These are phyloP conservation scores for Neopestalotiopsis rosae DNA, from an alignment of 2,329 filamentous ascomycete species.

Conservation along the genomic window DNA sequence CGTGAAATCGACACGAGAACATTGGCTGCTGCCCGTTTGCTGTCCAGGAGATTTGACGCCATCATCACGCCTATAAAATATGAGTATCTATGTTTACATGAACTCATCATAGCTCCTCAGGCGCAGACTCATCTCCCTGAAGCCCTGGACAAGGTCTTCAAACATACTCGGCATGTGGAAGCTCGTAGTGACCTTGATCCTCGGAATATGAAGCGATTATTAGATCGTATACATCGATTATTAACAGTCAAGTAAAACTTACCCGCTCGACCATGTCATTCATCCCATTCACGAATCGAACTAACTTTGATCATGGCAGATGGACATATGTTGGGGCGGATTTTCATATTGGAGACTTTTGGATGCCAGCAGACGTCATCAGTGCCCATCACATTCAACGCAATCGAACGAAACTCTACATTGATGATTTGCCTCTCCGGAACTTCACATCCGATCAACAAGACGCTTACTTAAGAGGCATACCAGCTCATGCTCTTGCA, in stretches of 20 bases:
- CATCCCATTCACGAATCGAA: neutral
- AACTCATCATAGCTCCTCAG: slow-evolving; percentile 40
- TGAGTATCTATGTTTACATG: slow-evolving; percentile 43
- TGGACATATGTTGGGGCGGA: slow-evolving; percentile 44
- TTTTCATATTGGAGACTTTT: slow-evolving; percentile 34
- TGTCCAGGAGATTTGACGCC: slow-evolving; percentile 45
- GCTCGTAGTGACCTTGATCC: slow-evolving; percentile 47
- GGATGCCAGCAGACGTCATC: slow-evolving; percentile 46
- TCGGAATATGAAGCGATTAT: slow-evolving; percentile 38
- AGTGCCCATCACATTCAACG: slow-evolving; percentile 34
- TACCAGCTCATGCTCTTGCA: slow-evolving; percentile 43
- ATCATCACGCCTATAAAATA: slow-evolving; percentile 51
- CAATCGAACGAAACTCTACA: slow-evolving; percentile 39
- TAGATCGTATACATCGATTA: slow-evolving; percentile 42
- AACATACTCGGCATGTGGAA: slow-evolving; percentile 46
- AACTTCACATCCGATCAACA: slow-evolving; percentile 40
- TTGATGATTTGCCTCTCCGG: slow-evolving; percentile 48
- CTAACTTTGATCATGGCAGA: slow-evolving; percentile 29
- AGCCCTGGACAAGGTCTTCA: slow-evolving; percentile 41
- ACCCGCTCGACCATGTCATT: neutral
- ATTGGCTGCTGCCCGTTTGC: slow-evolving; percentile 40
- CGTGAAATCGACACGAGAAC: slow-evolving; percentile 41
- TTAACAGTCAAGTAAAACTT: slow-evolving; percentile 44
- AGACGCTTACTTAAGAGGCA: slow-evolving; percentile 43
- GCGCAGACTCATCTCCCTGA: slow-evolving; percentile 39